Evolutionary conservation across 345 rosid genomes (phyloP).

Genomic region (Orychophragmus violaceus): DNA sequence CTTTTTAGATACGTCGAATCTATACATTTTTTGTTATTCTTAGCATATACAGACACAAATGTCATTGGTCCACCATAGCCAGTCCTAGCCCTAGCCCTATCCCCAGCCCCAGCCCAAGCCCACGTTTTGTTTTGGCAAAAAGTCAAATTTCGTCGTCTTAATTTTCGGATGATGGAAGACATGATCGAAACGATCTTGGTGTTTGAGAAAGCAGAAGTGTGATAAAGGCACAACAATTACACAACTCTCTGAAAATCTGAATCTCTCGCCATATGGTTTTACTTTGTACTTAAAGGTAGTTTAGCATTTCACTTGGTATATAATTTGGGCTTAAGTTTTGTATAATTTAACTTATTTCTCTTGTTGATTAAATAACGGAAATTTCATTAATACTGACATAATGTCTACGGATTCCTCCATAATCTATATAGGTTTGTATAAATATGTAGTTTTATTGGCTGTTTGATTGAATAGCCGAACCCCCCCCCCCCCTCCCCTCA

Average conservation of each 20-base stretch:
- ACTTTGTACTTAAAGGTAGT: neutral
- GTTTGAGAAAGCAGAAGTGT: neutral
- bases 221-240: neutral
- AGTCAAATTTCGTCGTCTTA: neutral
- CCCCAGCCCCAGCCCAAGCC: neutral
- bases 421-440: neutral
- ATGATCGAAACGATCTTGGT: neutral
- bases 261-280: neutral
- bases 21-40: neutral
- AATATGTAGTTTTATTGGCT: neutral
- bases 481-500: too few relatives aligned
- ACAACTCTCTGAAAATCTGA: neutral
- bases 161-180: neutral
- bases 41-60: neutral
- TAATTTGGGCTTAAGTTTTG: neutral
- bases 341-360: neutral
- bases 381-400: neutral
- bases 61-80: neutral
- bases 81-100: neutral
- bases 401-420: neutral
- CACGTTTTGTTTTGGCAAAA: neutral
- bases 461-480: neutral
- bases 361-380: neutral
- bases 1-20: constrained; percentile 1
- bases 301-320: neutral